A percentile compares a stretch with the other conserved stretches of the same genome.
Evolutionary conservation across 352 stramenopile genomes (phyloP).

Genomic region (Salisapilia sapeloensis): DNA sequence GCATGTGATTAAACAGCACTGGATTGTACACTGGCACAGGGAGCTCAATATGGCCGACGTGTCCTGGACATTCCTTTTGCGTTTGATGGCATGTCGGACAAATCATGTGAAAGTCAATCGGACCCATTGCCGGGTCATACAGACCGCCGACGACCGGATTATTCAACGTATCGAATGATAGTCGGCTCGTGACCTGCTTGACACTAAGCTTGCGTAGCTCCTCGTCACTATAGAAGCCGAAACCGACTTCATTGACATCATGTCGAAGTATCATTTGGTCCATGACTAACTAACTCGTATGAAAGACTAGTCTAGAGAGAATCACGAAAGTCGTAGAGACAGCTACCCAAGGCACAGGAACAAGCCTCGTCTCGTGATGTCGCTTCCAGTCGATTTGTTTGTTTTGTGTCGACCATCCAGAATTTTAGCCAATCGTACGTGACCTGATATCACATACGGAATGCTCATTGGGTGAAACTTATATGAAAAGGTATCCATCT

Average conservation of each 20-base stretch:
- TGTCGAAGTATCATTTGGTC: slow-evolving; percentile 84
- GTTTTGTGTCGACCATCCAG: too few species aligned
- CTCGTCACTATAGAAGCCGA: slow-evolving; percentile 95
- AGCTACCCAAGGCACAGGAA: too few species aligned
- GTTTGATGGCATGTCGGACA: slow-evolving; percentile 94
- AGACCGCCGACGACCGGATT: slow-evolving; percentile 91
- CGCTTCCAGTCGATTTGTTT: too few species aligned
- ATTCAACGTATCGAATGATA: slow-evolving; percentile 91
- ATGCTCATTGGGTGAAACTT: too few species aligned
- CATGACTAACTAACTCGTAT: slow-evolving; percentile 72
- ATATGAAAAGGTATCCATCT: too few species aligned
- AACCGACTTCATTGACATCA: slow-evolving; percentile 83
- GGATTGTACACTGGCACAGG: slow-evolving; percentile 97
- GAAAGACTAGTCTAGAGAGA: too few species aligned
- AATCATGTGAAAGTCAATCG: slow-evolving; percentile 79
- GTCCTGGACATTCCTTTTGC: slow-evolving; percentile 92
- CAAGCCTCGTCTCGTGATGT: too few species aligned
- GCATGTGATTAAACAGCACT: slow-evolving; percentile 89
- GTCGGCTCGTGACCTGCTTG: slow-evolving; percentile 91
- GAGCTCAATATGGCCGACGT: slow-evolving; percentile 98
- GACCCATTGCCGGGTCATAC: slow-evolving; percentile 93
- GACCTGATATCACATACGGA: too few species aligned
- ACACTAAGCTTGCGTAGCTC: slow-evolving; percentile 94
- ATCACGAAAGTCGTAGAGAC: too few species aligned
- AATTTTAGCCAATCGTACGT: too few species aligned